Conservation (phyloP, 2,329 filamentous ascomycete genomes). For the Cordyceps cicadae region DNA sequence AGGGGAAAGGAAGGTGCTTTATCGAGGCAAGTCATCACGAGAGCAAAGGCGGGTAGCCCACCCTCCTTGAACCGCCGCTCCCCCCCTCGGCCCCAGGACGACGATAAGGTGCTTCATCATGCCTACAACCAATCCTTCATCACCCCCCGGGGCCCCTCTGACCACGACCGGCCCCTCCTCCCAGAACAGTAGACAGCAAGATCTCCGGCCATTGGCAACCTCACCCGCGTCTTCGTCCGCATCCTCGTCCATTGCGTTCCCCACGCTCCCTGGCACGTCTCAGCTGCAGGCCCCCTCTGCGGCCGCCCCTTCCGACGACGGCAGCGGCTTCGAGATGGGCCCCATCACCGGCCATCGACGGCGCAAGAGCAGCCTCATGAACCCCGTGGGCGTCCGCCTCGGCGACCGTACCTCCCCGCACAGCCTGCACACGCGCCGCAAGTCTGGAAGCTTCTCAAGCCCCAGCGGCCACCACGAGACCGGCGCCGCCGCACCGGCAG, state of each 20-base stretch:
- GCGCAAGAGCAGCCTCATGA: slow-evolving; percentile 47
- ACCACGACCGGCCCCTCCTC: background rate
- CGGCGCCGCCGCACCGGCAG: slow-evolving; percentile 15
- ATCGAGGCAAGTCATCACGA: background rate
- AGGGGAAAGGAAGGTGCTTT: background rate
- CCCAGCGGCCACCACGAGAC: slow-evolving; percentile 21
- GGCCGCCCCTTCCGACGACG: background rate
- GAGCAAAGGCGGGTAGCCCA: background rate
- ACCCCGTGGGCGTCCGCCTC: slow-evolving; percentile 25
- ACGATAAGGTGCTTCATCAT: background rate
- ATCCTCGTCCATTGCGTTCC: slow-evolving; percentile 8
- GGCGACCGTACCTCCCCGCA: slow-evolving; percentile 21
- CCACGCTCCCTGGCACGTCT: slow-evolving; percentile 1
- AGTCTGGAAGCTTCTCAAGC: slow-evolving; percentile 16
- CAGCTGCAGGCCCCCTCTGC: background rate
- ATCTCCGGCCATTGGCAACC: background rate
- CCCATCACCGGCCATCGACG: slow-evolving; percentile 45
- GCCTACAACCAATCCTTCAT: background rate
- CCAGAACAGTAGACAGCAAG: background rate
- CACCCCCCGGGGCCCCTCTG: background rate
- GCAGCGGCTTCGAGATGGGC: slow-evolving; percentile 46
- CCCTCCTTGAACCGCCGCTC: background rate
- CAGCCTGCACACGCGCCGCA: slow-evolving; percentile 7
- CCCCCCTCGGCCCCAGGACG: background rate
- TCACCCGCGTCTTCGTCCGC: slow-evolving; percentile 1